phyloP scores from a whole-genome alignment of 805 yeast genomes.

The Candida michaelii region DNA sequence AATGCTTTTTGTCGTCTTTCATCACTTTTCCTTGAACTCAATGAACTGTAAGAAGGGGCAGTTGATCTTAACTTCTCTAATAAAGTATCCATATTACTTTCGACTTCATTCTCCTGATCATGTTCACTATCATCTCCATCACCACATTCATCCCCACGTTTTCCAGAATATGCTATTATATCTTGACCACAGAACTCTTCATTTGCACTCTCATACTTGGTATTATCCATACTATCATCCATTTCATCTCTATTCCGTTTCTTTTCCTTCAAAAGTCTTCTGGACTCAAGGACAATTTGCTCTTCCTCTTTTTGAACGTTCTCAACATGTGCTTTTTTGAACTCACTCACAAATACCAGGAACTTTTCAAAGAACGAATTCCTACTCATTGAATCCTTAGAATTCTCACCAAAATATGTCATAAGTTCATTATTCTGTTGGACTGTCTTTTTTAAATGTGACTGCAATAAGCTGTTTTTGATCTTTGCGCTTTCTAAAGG shows the following conservation, averaged over 20 bases:
- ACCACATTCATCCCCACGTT: conserved; percentile 15
- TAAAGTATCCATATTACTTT: conserved; percentile 33
- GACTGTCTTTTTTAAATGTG: conserved; percentile 61
- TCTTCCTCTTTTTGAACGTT: conserved; percentile 83
- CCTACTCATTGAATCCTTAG: conserved; percentile 63
- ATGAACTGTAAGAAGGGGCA: conserved; percentile 20
- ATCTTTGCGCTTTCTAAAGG: conserved; percentile 74
- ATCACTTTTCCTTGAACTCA: conserved; percentile 16
- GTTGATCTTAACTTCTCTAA: conserved; percentile 32
- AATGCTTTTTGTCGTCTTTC: conserved; percentile 32
- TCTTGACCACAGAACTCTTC: not conserved
- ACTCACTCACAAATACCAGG: conserved; percentile 75
- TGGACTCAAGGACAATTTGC: conserved; percentile 43
- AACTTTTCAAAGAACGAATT: conserved; percentile 76
- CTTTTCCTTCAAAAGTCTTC: conserved; percentile 21
- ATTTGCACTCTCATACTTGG: conserved; percentile 17
- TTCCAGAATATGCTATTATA: conserved; percentile 4
- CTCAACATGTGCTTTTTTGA: conserved; percentile 75
- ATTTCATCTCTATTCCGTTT: conserved; percentile 5
- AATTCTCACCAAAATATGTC: conserved; percentile 90
- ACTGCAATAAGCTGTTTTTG: conserved; percentile 62
- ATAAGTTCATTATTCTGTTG: conserved; percentile 69
- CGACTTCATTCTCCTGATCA: not conserved
- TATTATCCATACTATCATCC: conserved; percentile 14
- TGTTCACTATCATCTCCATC: not conserved